Conservation (phyloP, 805 yeast genomes). For the Teunomyces panamensis region DNA sequence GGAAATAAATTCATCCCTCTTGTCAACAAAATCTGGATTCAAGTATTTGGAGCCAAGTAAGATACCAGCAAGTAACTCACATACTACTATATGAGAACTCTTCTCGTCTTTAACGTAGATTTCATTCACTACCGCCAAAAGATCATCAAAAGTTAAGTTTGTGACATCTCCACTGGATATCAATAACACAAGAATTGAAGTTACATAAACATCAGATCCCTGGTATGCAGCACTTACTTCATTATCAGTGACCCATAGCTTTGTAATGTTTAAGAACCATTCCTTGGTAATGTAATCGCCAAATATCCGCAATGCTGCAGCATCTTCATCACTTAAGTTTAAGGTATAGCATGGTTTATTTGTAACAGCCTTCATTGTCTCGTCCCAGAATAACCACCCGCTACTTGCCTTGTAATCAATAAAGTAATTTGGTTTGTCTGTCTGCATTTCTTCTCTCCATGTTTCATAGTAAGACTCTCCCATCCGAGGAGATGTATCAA, state of each 20-base stretch:
- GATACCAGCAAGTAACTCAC: constrained; percentile 70
- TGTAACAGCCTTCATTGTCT: constrained; percentile 46
- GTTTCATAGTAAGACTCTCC: constrained; percentile 33
- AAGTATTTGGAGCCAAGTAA: constrained; percentile 48
- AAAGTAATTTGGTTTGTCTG: constrained; percentile 49
- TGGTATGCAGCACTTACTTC: constrained; percentile 68
- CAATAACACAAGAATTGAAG: constrained; percentile 49
- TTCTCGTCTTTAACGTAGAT: constrained; percentile 66
- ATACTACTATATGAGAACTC: constrained; percentile 67
- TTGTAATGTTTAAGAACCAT: constrained; percentile 56
- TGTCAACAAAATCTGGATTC: constrained; percentile 24
- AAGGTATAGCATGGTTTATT: constrained; percentile 22
- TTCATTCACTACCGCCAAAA: constrained; percentile 47
- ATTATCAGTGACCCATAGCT: constrained; percentile 59
- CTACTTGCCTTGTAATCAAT: constrained; percentile 54
- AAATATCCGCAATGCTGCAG: constrained; percentile 36
- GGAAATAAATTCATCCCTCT: constrained; percentile 47
- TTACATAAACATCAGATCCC: constrained; percentile 58
- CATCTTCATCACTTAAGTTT: constrained; percentile 43
- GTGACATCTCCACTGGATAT: constrained; percentile 44
- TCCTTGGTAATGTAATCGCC: constrained; percentile 48
- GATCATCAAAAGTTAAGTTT: constrained; percentile 46
- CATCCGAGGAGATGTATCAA: constrained; percentile 41
- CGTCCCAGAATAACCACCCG: constrained; percentile 81
- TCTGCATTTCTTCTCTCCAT: constrained; percentile 53